Base-by-base conservation (phyloP, 1,139 yeast species). In the Zygosaccharomyces sapae region DNA sequence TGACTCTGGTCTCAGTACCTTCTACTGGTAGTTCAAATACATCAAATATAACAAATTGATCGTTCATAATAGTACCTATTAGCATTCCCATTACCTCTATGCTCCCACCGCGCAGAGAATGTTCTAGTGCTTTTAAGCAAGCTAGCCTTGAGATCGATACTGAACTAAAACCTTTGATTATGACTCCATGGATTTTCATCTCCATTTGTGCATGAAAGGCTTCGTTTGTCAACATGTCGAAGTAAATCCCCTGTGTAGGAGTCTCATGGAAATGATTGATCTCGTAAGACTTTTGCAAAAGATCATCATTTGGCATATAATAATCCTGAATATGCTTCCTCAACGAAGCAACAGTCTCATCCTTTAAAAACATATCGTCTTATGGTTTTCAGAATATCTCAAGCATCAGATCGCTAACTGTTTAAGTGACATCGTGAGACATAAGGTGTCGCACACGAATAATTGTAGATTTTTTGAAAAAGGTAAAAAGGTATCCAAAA, bases 11-110 rank as follows among this genome's bases (percentile, higher is more conserved):
- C 64, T 92, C 97, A 0, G 97, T 89, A 1, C 97, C 97, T 66
- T 87, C 95, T 1, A 90, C 97, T 0, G 97, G 97, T 40, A 92
- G 69, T 4, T 90, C 83, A 64, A 86, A 92, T 4, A 82, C 83
- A 63, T 90, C 97, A 75, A 83, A 75, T 0, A 92, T 85, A 2
- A 87, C 76, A 52, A 92, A 79, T 10, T 77, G 74, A 39, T 75
- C 69, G 1, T 72, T 76, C 2, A 74, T 67, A 8, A 86, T 75
- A 55, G 82, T 82, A 0, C 97, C 97, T 0, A 92, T 79, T 67
- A 92, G 73, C 83, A 89, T 85, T 3, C 97, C 97, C 97, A 92
- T 90, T 10, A 92, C 81, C 64, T 92, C 98, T 40, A 88, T 83
- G n/a, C 85, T 72, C 0, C 95, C 96, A 4, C 97, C 97, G 1